Percentiles rank a stretch among this genome's conserved stretches.
Evolutionary conservation across 2,329 filamentous ascomycete species (phyloP).

Genomic region (Parasarocladium wereldwijsianum): DNA sequence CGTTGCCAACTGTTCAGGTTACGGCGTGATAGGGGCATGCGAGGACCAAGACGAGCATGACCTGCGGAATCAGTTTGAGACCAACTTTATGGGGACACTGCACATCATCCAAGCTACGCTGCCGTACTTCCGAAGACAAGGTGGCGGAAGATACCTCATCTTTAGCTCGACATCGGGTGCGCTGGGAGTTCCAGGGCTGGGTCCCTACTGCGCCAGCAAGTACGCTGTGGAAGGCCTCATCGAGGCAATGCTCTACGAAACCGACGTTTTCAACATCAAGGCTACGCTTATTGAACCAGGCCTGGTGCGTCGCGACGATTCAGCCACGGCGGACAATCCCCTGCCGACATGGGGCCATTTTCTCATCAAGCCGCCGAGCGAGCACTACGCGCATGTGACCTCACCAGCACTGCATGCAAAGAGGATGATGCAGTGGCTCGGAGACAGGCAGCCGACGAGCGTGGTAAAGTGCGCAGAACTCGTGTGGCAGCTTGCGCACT

Average conservation of each 20-base stretch:
- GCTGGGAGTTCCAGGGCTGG: slow-evolving; percentile 82
- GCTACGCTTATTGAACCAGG: slow-evolving; percentile 87
- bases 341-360: slow-evolving; percentile 85
- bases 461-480: slow-evolving; percentile 86
- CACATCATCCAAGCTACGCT: slow-evolving; percentile 84
- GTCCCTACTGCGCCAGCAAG: slow-evolving; percentile 92
- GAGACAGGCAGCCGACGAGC: slow-evolving; percentile 81
- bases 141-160: slow-evolving; percentile 72
- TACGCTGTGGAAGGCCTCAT: slow-evolving; percentile 93
- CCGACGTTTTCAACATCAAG: slow-evolving; percentile 83
- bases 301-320: slow-evolving; percentile 74
- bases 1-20: slow-evolving; percentile 86
- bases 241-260: slow-evolving; percentile 93
- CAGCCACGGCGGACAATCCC: slow-evolving; percentile 36
- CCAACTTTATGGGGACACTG: slow-evolving; percentile 90
- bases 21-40: slow-evolving; percentile 87
- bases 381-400: slow-evolving; percentile 63
- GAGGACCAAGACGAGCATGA: slow-evolving; percentile 96
- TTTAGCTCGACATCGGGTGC: slow-evolving; percentile 89
- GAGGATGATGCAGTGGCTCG: slow-evolving; percentile 87
- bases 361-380: slow-evolving; percentile 70
- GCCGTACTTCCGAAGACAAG: slow-evolving; percentile 70
- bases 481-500: slow-evolving; percentile 90
- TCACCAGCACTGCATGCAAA: slow-evolving; percentile 79
- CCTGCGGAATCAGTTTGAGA: slow-evolving; percentile 90